Base-by-base conservation (phyloP, 164 flowering plant genomes). In the Houttuynia cordata region DNA sequence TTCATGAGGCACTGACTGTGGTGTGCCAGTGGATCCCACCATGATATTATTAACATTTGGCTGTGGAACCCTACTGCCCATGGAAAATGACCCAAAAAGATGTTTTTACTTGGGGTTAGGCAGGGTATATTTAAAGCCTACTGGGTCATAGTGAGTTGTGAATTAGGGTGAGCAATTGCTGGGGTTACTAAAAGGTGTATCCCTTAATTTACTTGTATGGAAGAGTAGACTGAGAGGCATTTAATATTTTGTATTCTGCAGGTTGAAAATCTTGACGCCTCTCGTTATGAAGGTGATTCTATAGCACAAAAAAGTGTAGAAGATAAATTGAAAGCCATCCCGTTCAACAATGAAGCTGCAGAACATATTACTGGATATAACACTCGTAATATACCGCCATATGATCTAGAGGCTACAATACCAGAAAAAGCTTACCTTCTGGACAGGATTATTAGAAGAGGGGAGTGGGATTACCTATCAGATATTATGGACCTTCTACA, bases 351-450 rank as follows among this genome's bases (percentile, higher is more conserved):
- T 63, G 81, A 76, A 52, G 88, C 89, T 60, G 73, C 81, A 53
- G 83, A 71, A 67, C 66, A 51, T 62, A 61, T 71, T 53, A 62
- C 19, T 50, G 51, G 73, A 20, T 51, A 55, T 39, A 56, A 59
- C 62, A 60, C 67, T 42, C 85, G 79, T 37, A 81, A 86, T 68
- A 69, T 84, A 57, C 98, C 98, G 42, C 87, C 89, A 0, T 70
- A 84, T 60, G 76, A 92, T 67, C 7, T 71, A 45, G 73, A 74
- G 56, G 98, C 98, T 37, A 73, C 82, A 21, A 62, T 74, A 30
- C 87, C 87, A 1, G 74, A 82, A 58, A 72, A 68, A 56, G 99
- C 93, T 58, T 94, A 86, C 79, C 96, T 83, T 4, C 57, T 94
- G 42, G 83, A 85, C 47, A 78, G 76, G 76, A 90, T 90, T 56